Evolutionary conservation across 208 protist genomes (phyloP).

Genomic region (Acanthamoeba pearcei): DNA sequence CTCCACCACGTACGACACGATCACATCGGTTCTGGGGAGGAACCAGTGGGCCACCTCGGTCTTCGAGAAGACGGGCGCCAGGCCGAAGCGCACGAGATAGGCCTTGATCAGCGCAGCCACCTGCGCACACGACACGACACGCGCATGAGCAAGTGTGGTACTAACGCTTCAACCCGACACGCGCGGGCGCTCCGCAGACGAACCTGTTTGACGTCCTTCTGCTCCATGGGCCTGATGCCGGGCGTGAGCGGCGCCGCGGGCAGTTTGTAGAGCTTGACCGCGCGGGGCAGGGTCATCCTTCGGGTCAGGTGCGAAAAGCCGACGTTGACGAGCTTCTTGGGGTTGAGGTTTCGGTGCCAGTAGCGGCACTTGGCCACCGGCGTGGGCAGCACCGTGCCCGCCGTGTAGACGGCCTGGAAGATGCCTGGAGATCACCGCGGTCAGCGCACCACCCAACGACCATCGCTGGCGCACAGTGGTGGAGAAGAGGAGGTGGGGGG

Average conservation of each 20-base stretch:
- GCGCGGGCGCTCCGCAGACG: not conserved
- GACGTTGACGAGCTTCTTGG: conserved; percentile 97
- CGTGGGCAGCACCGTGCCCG: conserved; percentile 96
- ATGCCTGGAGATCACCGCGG: conserved; percentile 81
- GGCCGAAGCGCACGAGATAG: conserved; percentile 90
- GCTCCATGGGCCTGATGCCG: conserved; percentile 70
- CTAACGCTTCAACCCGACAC: not conserved
- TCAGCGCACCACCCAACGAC: not conserved
- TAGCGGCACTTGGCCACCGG: conserved; percentile 96
- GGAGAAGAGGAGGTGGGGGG: not conserved
- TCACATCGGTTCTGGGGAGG: conserved; percentile 94
- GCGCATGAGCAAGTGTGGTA: not conserved
- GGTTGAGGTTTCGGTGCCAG: conserved; percentile 98
- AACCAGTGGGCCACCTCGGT: conserved; percentile 98
- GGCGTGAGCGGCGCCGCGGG: conserved; percentile 67
- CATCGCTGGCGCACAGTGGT: not conserved
- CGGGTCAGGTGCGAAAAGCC: conserved; percentile 83
- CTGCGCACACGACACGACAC: not conserved
- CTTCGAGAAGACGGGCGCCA: conserved; percentile 93
- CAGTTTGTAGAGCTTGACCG: conserved; percentile 88
- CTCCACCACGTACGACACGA: conserved; percentile 91
- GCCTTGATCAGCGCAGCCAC: conserved; percentile 88
- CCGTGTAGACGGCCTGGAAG: conserved; percentile 99
- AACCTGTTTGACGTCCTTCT: conserved; percentile 80
- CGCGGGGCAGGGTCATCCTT: conserved; percentile 81